Conservation (phyloP, 2,329 filamentous ascomycete species). For the Arthrinium puccinioides region DNA sequence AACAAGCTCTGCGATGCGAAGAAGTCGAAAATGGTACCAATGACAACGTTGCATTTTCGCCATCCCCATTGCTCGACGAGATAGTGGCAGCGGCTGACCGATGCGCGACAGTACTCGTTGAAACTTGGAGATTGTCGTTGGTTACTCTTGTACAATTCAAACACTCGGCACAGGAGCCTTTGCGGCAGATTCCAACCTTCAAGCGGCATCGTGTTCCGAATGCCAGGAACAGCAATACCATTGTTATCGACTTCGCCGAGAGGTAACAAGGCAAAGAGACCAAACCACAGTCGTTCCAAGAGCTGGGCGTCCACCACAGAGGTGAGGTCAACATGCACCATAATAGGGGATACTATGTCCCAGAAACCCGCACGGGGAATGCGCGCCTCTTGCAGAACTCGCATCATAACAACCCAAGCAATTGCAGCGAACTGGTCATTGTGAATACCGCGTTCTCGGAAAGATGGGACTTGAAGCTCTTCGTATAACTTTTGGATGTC, state of each 20-base stretch:
- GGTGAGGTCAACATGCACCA: slow-evolving; percentile 27
- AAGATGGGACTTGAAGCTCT: slow-evolving; percentile 34
- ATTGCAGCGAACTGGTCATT: slow-evolving; percentile 36
- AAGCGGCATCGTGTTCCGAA: slow-evolving; percentile 27
- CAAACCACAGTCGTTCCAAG: slow-evolving; percentile 52
- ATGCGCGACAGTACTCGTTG: slow-evolving; percentile 56
- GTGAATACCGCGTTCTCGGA: slow-evolving; percentile 45
- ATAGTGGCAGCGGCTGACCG: slow-evolving; percentile 54
- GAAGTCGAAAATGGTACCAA: slow-evolving; percentile 60
- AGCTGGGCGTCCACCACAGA: slow-evolving; percentile 33
- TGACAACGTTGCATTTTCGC: slow-evolving; percentile 47
- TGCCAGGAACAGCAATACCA: slow-evolving; percentile 38
- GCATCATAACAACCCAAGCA: slow-evolving; percentile 53
- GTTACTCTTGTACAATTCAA: slow-evolving; percentile 50
- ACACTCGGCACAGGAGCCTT: slow-evolving; percentile 47
- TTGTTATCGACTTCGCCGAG: slow-evolving; percentile 50
- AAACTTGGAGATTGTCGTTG: slow-evolving; percentile 50
- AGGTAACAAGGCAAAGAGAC: slow-evolving; percentile 53
- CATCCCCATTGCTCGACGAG: slow-evolving; percentile 61
- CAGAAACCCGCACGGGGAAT: slow-evolving; percentile 52
- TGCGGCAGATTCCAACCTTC: slow-evolving; percentile 58
- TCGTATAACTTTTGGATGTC: slow-evolving; percentile 39
- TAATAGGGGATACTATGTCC: slow-evolving; percentile 43
- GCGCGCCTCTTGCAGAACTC: slow-evolving; percentile 39
- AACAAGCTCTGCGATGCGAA: slow-evolving; percentile 56